phyloP scores from a whole-genome alignment of 768 basidiomycete genomes.

The Auricularia sp. region DNA sequence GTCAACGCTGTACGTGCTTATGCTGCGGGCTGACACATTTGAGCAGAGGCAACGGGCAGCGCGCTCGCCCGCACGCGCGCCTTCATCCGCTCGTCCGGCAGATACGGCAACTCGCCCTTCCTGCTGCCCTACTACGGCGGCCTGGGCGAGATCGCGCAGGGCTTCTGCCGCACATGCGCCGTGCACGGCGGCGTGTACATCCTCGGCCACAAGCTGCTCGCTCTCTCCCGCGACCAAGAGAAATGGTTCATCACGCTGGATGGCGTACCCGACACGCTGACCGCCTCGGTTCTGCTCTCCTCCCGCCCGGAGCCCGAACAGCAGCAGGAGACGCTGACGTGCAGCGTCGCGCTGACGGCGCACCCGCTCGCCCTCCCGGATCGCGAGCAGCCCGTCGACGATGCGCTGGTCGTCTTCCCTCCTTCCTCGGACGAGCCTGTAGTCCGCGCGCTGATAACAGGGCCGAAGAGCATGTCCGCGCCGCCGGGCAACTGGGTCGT shows the following conservation, averaged over 20 bases:
- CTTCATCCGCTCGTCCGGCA: slow-evolving; percentile 69
- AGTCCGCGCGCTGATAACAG: background rate
- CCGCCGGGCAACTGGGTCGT: background rate
- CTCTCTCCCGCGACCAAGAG: slow-evolving; percentile 1
- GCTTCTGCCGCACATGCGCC: slow-evolving; percentile 66
- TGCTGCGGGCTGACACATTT: background rate
- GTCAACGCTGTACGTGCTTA: background rate
- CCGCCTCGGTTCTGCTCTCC: slow-evolving; percentile 8
- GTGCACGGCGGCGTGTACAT: slow-evolving; percentile 45
- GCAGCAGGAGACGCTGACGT: background rate
- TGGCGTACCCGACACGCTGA: slow-evolving; percentile 8
- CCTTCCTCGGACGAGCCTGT: background rate
- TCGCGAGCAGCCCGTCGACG: background rate
- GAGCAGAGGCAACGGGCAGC: slow-evolving; percentile 52
- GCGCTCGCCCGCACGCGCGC: slow-evolving; percentile 60
- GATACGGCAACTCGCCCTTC: slow-evolving; percentile 83
- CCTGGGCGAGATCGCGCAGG: slow-evolving; percentile 84
- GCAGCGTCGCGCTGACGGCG: background rate
- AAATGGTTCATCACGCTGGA: slow-evolving; percentile 6
- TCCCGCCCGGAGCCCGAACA: background rate
- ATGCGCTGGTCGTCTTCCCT: background rate
- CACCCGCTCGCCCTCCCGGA: background rate
- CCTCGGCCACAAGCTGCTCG: slow-evolving; percentile 17
- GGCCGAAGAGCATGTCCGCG: background rate
- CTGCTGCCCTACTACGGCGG: slow-evolving; percentile 94